Evolutionary conservation across 2,329 filamentous ascomycete species (phyloP), one percentile per base, ranked within the genome.

Genomic region (Mollisia scopiformis): DNA sequence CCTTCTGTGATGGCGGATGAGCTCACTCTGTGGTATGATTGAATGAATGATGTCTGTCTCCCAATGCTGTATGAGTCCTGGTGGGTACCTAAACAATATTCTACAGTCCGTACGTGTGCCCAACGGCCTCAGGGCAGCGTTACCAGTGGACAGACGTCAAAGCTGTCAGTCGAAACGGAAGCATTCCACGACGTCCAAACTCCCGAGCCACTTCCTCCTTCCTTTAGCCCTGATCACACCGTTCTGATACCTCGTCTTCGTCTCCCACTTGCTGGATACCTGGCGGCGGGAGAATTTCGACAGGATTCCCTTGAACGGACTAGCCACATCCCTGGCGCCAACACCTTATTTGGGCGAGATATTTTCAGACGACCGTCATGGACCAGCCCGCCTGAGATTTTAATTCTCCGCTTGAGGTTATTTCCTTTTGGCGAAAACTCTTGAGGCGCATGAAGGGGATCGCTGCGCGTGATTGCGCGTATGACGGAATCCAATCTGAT

Each of bases 231-330:
- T 61, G 37, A 49, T 62, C 56, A 59, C 57, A 47, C 27, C 49
- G 50, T 43, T 43, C 37, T 50, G 30, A 52, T 57, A 21, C 51
- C 30, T 59, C 52, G 41, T 58, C 66, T n/a, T 69, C 68, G 66
- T 69, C 64, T 71, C 68, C 68, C 66, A 66, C 63, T 66, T 66
- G 62, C 62, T 69, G 68, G 68, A 65, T n/a, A 57, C 54, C 62
- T 31, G 55, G 60, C 58, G 39, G 58, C 64, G 65, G 60, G 66
- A 67, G 64, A 65, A 64, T 57, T 43, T 50, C 64, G 61, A 62
- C 64, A 59, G 62, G 62, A 63, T 62, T 61, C 39, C 61, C 62
- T 55, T 35, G 61, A 61, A 46, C 6, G 54, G 61, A 61, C 61
- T 62, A 64, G 65, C 46, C 41, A 39, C 43, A 65, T 37, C 64